Evolutionary conservation across 148 eudicot genomes (phyloP).

Genomic region (Silene uniflora): DNA sequence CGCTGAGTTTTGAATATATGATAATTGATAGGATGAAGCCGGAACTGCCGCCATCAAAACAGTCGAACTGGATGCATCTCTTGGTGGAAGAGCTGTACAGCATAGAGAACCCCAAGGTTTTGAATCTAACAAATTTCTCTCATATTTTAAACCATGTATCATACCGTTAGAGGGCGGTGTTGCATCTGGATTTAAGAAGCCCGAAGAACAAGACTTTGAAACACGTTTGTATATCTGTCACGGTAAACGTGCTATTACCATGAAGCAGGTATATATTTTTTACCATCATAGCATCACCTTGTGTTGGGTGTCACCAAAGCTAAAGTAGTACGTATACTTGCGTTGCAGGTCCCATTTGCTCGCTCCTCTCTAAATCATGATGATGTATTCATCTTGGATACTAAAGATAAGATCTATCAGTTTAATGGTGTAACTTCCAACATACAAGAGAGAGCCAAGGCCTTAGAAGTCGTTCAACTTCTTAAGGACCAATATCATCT

Average conservation of each 20-base stretch:
- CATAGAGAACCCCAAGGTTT: slow-evolving; percentile 90
- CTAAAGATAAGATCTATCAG: slow-evolving; percentile 90
- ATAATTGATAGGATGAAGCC: slow-evolving; percentile 70
- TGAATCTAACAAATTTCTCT: slow-evolving; percentile 91
- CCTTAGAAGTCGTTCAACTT: slow-evolving; percentile 89
- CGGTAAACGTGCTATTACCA: slow-evolving; percentile 81
- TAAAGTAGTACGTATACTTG: slow-evolving; percentile 2
- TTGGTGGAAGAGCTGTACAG: slow-evolving; percentile 96
- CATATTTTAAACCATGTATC: slow-evolving; percentile 93
- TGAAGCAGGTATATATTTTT: slow-evolving; percentile 66
- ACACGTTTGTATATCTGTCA: slow-evolving; percentile 77
- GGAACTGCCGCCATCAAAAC: slow-evolving; percentile 98
- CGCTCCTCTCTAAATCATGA: slow-evolving; percentile 95
- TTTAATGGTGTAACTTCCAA: slow-evolving; percentile 98
- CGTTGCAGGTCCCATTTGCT: slow-evolving; percentile 87
- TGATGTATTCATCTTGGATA: slow-evolving; percentile 92
- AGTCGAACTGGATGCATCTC: slow-evolving; percentile 85
- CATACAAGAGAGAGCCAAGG: slow-evolving; percentile 98
- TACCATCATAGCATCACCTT: too few relatives aligned
- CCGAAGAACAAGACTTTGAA: slow-evolving; percentile 92
- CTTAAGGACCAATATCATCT: slow-evolving; percentile 88
- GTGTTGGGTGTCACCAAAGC: too few relatives aligned
- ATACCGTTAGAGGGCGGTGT: slow-evolving; percentile 93
- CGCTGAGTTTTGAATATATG: neutral
- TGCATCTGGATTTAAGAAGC: slow-evolving; percentile 89